A percentile compares a stretch with the other conserved stretches of the same genome.
phyloP scores from a whole-genome alignment of 139 green algal species.

The Medakamo hakoo region DNA sequence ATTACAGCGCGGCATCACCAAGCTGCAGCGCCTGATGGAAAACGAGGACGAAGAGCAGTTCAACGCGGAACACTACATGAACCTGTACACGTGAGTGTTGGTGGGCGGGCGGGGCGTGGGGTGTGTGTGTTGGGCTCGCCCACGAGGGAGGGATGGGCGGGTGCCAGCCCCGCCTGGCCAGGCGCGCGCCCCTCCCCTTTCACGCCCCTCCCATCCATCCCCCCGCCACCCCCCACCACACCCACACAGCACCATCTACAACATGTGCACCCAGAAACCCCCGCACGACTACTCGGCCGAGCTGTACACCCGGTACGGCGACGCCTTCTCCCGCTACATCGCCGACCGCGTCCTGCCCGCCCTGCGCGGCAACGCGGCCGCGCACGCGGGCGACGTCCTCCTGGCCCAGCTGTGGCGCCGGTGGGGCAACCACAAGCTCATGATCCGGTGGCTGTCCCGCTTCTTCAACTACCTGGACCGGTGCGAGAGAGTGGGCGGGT shows the following conservation, averaged over 20 bases:
- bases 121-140: background rate
- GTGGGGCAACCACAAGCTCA: constrained; percentile 97
- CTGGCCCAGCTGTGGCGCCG: constrained; percentile 73
- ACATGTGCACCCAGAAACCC: constrained; percentile 99
- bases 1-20: constrained; percentile 74
- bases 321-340: constrained; percentile 92
- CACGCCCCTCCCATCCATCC: too few relatives aligned
- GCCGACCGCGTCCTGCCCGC: constrained; percentile 62
- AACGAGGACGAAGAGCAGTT: constrained; percentile 62
- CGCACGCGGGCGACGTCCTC: constrained; percentile 80
- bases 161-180: background rate
- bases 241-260: constrained; percentile 71
- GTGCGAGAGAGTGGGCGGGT: constrained; percentile 13
- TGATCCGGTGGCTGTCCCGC: constrained; percentile 91
- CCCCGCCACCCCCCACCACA: background rate
- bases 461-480: constrained; percentile 99
- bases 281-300: constrained; percentile 93
- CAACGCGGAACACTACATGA: constrained; percentile 92
- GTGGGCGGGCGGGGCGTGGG: constrained; percentile 31
- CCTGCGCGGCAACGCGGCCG: constrained; percentile 60
- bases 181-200: background rate
- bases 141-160: background rate
- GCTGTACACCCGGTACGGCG: constrained; percentile 83
- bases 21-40: constrained; percentile 87
- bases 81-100: constrained; percentile 85